A percentile compares a stretch with the other conserved stretches of the same genome.
These are phyloP conservation scores for Eucalyptus cloeziana DNA, from an alignment of 345 rosid species.

Conservation along the genomic window DNA sequence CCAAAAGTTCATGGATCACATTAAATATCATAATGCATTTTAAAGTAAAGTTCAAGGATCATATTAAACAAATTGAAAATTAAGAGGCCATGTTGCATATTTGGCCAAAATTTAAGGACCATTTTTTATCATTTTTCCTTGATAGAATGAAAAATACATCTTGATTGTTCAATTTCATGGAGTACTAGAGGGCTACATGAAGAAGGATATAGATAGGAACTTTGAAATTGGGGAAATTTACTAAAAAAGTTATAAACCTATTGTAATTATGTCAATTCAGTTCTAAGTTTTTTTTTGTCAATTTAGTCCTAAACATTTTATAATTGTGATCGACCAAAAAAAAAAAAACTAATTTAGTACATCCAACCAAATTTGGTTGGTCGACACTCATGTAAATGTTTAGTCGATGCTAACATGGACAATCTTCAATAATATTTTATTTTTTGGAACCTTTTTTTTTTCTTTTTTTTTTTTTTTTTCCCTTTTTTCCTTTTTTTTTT, in stretches of 20 bases:
- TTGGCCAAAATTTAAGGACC: accelerated
- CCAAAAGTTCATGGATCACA: background rate
- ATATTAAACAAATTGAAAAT: no score
- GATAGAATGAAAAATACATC: background rate
- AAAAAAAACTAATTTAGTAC: accelerated
- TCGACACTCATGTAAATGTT: no score
- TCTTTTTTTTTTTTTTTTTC: no score
- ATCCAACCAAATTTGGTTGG: no score
- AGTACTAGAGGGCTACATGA: background rate
- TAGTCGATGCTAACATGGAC: accelerated
- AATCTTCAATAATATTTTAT: no score
- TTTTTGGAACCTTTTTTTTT: no score
- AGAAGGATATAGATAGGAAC: background rate
- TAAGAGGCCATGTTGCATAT: accelerated
- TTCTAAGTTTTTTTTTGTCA: accelerated
- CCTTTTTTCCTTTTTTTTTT: accelerated
- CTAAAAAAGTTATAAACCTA: accelerated
- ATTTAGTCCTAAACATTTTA: accelerated
- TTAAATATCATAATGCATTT: no score
- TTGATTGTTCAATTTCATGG: background rate
- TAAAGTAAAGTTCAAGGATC: background rate
- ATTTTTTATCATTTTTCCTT: background rate
- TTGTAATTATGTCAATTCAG: accelerated
- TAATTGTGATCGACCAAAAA: no score
- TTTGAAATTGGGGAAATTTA: background rate